These are phyloP conservation scores for Boletus sp. DNA, from an alignment of 1,284 basidiomycete genomes.

Conservation along the genomic window DNA sequence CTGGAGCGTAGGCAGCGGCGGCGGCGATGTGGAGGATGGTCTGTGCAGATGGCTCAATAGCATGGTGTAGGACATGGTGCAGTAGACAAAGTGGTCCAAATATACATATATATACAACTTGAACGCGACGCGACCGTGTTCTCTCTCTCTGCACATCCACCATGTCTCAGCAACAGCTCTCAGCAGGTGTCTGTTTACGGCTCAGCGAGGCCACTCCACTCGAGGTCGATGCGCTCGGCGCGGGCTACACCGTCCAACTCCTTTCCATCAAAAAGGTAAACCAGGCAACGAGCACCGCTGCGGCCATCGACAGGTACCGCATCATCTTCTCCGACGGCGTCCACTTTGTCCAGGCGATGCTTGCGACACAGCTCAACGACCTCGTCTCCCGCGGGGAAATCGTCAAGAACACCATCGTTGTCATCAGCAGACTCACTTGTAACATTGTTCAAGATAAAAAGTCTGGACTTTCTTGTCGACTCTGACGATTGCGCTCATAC, in stretches of 20 bases:
- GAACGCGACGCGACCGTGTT: slow-evolving; percentile 19
- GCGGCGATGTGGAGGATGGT: slow-evolving; percentile 42
- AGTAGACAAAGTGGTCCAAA: slow-evolving; percentile 9
- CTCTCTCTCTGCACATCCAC: slow-evolving; percentile 1
- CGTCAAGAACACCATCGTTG: slow-evolving; percentile 69
- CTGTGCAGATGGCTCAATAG: slow-evolving; percentile 57
- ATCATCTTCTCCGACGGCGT: slow-evolving; percentile 79
- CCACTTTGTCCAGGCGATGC: slow-evolving; percentile 88
- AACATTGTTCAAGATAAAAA: slow-evolving; percentile 83
- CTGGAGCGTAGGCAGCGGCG: slow-evolving; percentile 48
- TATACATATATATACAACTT: slow-evolving; percentile 11
- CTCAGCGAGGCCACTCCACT: slow-evolving; percentile 46
- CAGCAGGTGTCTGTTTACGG: slow-evolving; percentile 52
- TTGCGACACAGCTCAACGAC: slow-evolving; percentile 87
- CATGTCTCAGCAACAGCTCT: slow-evolving; percentile 40
- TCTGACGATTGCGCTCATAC: slow-evolving; percentile 8
- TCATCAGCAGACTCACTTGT: slow-evolving; percentile 75
- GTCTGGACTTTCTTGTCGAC: slow-evolving; percentile 41
- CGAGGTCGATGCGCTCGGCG: slow-evolving; percentile 49
- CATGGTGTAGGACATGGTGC: slow-evolving; percentile 42
- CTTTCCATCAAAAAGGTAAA: slow-evolving; percentile 79
- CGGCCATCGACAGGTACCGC: slow-evolving; percentile 57
- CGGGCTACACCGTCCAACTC: slow-evolving; percentile 71
- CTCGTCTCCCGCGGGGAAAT: slow-evolving; percentile 71
- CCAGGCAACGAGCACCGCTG: slow-evolving; percentile 36